Base-by-base conservation (phyloP, 441 rosid species). In the Codiaeum variegatum region DNA sequence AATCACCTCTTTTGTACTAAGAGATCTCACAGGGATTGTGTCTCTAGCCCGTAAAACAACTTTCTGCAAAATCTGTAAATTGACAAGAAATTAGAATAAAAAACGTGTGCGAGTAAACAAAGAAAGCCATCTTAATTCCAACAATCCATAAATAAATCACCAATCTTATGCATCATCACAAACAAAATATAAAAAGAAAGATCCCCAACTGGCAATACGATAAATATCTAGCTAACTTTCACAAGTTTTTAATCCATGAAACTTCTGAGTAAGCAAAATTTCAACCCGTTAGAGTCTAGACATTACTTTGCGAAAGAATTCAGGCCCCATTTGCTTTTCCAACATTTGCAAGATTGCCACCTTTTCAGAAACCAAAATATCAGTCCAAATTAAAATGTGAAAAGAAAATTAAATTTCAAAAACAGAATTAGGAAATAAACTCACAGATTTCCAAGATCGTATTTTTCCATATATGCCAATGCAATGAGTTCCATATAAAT, bases 241-340 rank as follows among this genome's bases (percentile, higher is more conserved):
- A 62, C 24, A 29, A 15, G 38, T 6, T 26, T 38, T 62, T 54
- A 47, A 72, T 54, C 46, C 51, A 67, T 42, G 42, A 62, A 67
- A 34, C 1, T 29, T 15, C 36, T 6, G 61, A 28, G 66, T 32
- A 47, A 65, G 75, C 29, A 63, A 19, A n/a, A 71, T 49, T 44
- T 66, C 49, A 69, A 60, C 67, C 54, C 47, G 70, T 66, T 36
- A 75, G 67, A 77, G 11, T n/a, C 88, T 47, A 75, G 70, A 6
- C 23, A 88, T 79, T 87, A 96, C 99, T 84, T 89, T 93, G 38
- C 94, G 89, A 79, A 96, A 96, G 73, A 87, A 90, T 77, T 96
- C 98, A 2, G 99, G 94, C 67, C 99, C 99, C 99, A 96, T 93
- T 80, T 96, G 99, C 86, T 96, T 96, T 84, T 96, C 99, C 87